These are phyloP conservation scores for Microbotryum silenes-acaulis DNA, from an alignment of 1,284 basidiomycete genomes.

Conservation along the genomic window DNA sequence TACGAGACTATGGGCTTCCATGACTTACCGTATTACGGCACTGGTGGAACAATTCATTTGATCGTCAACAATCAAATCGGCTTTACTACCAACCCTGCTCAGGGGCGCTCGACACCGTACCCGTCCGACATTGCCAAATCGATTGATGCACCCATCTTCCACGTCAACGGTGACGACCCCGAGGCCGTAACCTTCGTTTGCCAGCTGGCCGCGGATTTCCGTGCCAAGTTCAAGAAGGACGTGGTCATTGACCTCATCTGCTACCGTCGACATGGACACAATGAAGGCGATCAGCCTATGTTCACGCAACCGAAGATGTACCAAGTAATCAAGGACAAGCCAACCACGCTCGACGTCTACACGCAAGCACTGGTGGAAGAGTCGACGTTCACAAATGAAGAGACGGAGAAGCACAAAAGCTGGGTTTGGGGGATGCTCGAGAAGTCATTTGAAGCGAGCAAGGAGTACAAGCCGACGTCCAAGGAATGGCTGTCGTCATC, in stretches of 20 bases:
- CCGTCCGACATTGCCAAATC: conserved; percentile 99
- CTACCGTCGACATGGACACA: conserved; percentile 97
- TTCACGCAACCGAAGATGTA: conserved; percentile 99
- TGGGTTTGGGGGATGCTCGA: conserved; percentile 99
- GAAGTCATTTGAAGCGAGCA: conserved; percentile 74
- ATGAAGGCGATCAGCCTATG: conserved; percentile 97
- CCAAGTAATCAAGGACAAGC: conserved; percentile 90
- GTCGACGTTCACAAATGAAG: conserved; percentile 87
- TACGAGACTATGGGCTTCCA: conserved; percentile 99
- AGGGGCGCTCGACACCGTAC: conserved; percentile 95
- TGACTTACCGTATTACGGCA: conserved; percentile 89
- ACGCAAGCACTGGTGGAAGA: conserved; percentile 83
- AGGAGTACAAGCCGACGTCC: conserved; percentile 86
- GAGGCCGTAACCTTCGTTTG: conserved; percentile 98
- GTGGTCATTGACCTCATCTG: conserved; percentile 98
- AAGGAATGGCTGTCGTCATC: conserved; percentile 97
- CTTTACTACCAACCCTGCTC: conserved; percentile 98
- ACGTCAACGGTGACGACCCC: conserved; percentile 98
- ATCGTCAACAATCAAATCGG: conserved; percentile 99
- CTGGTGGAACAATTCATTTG: conserved; percentile 94
- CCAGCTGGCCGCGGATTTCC: conserved; percentile 95
- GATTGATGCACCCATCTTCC: conserved; percentile 98
- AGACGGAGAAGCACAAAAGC: conserved; percentile 96
- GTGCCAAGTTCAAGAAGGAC: conserved; percentile 97
- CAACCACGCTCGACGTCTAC: conserved; percentile 85